Conservation (phyloP, 1,284 basidiomycete species). For the Coniferiporia weirii region DNA sequence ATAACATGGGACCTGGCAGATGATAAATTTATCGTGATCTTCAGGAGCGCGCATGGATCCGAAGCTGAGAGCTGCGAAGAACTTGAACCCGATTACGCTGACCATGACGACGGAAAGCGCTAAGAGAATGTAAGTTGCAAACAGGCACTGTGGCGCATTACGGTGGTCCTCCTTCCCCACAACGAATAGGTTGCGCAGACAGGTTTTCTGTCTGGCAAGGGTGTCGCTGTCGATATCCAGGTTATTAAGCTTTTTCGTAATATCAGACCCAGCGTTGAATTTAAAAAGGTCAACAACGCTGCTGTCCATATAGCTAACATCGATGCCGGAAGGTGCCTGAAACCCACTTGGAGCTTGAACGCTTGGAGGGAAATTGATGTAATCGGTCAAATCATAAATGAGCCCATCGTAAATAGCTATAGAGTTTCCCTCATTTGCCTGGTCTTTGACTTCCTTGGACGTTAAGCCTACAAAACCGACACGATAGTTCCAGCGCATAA, state of each 20-base stretch:
- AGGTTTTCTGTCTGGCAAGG: constrained; percentile 78
- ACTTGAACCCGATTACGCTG: constrained; percentile 96
- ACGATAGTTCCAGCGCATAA: constrained; percentile 84
- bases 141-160: constrained; percentile 86
- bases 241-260: constrained; percentile 73
- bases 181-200: constrained; percentile 89
- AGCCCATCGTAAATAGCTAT: constrained; percentile 81
- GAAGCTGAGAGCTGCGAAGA: constrained; percentile 92
- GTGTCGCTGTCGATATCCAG: constrained; percentile 64
- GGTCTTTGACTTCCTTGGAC: constrained; percentile 68
- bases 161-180: constrained; percentile 91
- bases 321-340: constrained; percentile 48
- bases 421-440: constrained; percentile 60
- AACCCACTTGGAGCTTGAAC: constrained; percentile 57
- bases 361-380: constrained; percentile 59
- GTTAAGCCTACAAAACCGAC: constrained; percentile 90
- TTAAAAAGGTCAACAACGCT: constrained; percentile 79
- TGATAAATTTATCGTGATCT: constrained; percentile 97
- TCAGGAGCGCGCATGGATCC: constrained; percentile 81
- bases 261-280: constrained; percentile 75
- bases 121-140: constrained; percentile 90
- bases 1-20: constrained; percentile 98
- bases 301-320: constrained; percentile 77
- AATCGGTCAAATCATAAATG: constrained; percentile 86
- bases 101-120: constrained; percentile 92